Base-by-base conservation (phyloP, 1,139 yeast genomes). In the Debaryomyces sp. region DNA sequence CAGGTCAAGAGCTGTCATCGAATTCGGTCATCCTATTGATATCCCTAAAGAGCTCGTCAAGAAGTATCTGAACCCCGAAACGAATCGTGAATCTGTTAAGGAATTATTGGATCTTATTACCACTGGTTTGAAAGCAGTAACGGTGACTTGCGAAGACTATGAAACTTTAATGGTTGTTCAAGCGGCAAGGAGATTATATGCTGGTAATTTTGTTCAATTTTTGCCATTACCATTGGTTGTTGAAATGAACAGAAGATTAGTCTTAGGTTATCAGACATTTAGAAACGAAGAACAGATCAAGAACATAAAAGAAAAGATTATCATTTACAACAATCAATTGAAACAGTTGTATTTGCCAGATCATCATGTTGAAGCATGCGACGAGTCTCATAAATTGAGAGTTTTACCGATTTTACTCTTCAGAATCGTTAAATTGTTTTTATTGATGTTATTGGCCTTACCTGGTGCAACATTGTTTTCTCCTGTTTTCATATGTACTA, bases 151-250 rank as follows among this genome's bases (percentile, higher is more conserved):
- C 63, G 87, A 91, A 26, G 98, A 94, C 65, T 94, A 85, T 68
- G 98, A 92, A 56, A 90, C 97, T 6, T 73, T 94, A 49, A 88
- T 91, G 85, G 89, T 89, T 21, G 85, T 92, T 43, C 99, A 94
- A 67, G 96, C 97, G 3, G 96, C 95, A 22, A 81, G 97, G 67
- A 78, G 99, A 61, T 77, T 94, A 49, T 94, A 92, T 63, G 86
- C 94, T 18, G 89, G 94, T 30, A 85, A 85, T 54, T 67, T 83
- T 54, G 81, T 85, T 45, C 79, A 83, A 45, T 77, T 82, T 53
- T 75, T 91, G 44, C 96, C 98, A 0, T 71, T 92, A 47, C 89
- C 96, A 0, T 74, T 91, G 54, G 84, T 89, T 30, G 89, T 92
- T 23, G 98, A 92, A 63, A 87, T 92, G 83, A 92, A 92, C 60